These are phyloP conservation scores for Suillus variegatus DNA, from an alignment of 768 basidiomycete species.

Conservation along the genomic window DNA sequence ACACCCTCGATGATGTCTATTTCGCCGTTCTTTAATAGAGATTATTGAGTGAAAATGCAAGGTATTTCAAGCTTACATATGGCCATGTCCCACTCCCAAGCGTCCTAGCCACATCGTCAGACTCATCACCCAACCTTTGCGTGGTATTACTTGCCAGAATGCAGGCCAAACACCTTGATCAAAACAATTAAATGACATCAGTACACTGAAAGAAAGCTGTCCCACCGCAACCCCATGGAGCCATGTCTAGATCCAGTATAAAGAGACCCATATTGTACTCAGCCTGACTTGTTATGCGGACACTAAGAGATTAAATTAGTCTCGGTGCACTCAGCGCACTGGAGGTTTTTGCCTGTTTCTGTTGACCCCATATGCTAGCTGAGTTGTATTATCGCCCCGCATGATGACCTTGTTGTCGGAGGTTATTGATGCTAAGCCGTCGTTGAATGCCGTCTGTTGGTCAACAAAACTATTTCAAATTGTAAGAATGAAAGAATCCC, in stretches of 20 bases:
- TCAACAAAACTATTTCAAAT: constrained; percentile 58
- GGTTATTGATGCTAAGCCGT: constrained; percentile 57
- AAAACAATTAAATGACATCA: constrained; percentile 11
- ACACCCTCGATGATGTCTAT: constrained; percentile 87
- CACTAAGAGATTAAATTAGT: constrained; percentile 41
- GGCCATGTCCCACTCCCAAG: constrained; percentile 63
- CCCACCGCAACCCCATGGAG: constrained; percentile 88
- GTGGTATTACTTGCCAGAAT: constrained; percentile 53
- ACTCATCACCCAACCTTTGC: not conserved
- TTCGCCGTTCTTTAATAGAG: constrained; percentile 59
- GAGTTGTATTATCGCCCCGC: constrained; percentile 72
- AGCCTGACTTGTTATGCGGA: constrained; percentile 70
- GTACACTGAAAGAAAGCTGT: constrained; percentile 11
- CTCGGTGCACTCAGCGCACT: constrained; percentile 6
- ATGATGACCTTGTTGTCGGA: constrained; percentile 66
- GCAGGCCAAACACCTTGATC: constrained; percentile 77
- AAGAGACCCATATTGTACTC: constrained; percentile 79
- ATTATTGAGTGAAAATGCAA: constrained; percentile 8
- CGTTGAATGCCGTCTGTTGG: constrained; percentile 48
- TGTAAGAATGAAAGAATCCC: not conserved
- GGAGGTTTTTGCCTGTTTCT: constrained; percentile 54
- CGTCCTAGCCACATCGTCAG: constrained; percentile 24
- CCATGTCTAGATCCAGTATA: constrained; percentile 78
- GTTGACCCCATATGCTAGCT: constrained; percentile 51
- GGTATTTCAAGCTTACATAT: constrained; percentile 41